Percentiles rank a stretch among this genome's conserved stretches.
These are phyloP conservation scores for Nicotiana otophora DNA, from an alignment of 257 asterid genomes.

Conservation along the genomic window DNA sequence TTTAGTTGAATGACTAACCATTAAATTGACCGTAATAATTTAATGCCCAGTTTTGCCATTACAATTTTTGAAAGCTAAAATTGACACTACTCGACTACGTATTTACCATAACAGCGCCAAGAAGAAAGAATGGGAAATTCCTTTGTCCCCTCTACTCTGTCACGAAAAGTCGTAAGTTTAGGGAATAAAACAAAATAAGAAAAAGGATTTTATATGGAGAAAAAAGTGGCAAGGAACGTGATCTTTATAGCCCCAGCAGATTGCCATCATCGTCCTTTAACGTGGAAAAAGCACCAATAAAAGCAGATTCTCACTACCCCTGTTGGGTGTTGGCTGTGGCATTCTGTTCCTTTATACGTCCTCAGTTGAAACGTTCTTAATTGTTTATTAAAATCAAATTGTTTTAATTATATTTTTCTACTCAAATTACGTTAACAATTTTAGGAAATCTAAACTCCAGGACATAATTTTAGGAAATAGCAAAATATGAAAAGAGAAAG, in stretches of 20 bases:
- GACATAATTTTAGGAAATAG: background rate
- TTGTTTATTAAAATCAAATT: background rate
- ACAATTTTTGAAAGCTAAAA: background rate
- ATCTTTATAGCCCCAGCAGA: conserved; percentile 33
- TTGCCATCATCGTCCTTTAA: conserved; percentile 36
- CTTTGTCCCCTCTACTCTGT: background rate
- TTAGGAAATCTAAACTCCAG: background rate
- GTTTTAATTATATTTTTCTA: background rate
- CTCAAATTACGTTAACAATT: background rate
- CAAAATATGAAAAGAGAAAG: conserved; percentile 19
- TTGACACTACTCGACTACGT: background rate
- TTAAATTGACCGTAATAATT: no score
- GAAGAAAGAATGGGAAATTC: background rate
- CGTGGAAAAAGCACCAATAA: conserved; percentile 20
- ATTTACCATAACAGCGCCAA: background rate
- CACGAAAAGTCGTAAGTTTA: background rate
- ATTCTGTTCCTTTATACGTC: conserved; percentile 9
- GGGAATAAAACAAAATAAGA: background rate
- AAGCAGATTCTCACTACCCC: conserved; percentile 21
- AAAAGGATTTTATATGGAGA: conserved; percentile 9
- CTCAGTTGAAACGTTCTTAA: background rate
- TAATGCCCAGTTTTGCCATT: background rate
- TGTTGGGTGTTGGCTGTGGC: conserved; percentile 6
- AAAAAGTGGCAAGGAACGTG: conserved; percentile 32
- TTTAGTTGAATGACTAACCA: no score